Percentiles rank a stretch among this genome's conserved stretches.
Conservation (phyloP, 768 basidiomycete species). For the Mycena polygramma region DNA sequence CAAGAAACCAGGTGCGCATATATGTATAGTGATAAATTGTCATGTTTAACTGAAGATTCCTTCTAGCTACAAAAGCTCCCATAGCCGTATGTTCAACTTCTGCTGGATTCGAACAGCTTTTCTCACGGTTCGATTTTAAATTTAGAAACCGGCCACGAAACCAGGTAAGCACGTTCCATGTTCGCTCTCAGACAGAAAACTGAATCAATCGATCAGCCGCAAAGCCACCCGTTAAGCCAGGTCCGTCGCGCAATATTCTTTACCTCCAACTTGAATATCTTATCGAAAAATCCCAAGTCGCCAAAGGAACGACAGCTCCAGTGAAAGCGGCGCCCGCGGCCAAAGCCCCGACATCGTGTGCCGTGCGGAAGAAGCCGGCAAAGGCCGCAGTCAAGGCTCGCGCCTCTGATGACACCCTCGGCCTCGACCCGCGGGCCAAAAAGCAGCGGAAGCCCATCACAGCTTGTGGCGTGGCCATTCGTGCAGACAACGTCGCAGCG, state of each 20-base stretch:
- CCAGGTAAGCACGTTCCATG: slow-evolving; percentile 4
- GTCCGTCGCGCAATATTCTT: neutral
- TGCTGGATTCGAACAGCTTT: neutral
- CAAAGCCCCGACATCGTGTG: slow-evolving; percentile 3
- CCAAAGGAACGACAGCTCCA: slow-evolving; percentile 2
- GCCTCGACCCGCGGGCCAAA: neutral
- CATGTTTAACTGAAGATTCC: neutral
- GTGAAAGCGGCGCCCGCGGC: slow-evolving; percentile 3
- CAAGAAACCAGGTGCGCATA: slow-evolving; percentile 11
- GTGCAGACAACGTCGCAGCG: neutral
- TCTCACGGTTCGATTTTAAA: neutral
- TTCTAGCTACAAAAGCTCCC: slow-evolving; percentile 5
- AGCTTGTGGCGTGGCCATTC: neutral
- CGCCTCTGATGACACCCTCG: neutral
- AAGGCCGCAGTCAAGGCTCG: neutral
- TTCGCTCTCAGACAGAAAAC: neutral
- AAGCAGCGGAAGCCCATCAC: too few relatives aligned
- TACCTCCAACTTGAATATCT: neutral
- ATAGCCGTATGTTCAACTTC: neutral
- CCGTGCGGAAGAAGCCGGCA: slow-evolving; percentile 1
- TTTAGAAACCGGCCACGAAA: slow-evolving; percentile 1
- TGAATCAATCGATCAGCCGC: neutral
- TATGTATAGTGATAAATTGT: neutral
- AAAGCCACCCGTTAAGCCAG: slow-evolving; percentile 1
- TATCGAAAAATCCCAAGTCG: neutral